A percentile compares a stretch with the other conserved stretches of the same genome.
These are phyloP conservation scores for Vigna hirtella DNA, from an alignment of 306 rosid genomes.

Conservation along the genomic window DNA sequence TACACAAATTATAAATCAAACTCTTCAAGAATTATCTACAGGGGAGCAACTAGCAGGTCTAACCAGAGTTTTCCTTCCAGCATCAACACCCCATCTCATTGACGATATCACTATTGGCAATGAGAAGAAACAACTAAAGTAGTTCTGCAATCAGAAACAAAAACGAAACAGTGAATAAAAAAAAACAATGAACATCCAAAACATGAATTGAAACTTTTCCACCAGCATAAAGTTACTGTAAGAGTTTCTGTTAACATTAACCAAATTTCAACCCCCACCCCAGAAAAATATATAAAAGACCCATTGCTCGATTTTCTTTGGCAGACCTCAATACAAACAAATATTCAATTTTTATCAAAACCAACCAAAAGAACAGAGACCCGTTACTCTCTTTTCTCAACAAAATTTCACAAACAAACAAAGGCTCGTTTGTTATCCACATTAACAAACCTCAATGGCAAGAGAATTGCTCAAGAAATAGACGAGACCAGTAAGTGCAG, in stretches of 20 bases:
- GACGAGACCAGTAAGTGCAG: conserved; percentile 94
- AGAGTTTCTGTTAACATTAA: not conserved
- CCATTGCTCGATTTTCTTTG: conserved; percentile 10
- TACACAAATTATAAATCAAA: conserved; percentile 8
- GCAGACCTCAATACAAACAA: conserved; percentile 26
- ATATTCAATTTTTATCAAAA: not conserved
- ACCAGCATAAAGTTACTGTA: not conserved
- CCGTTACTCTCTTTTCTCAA: conserved; percentile 17
- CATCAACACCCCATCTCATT: conserved; percentile 95
- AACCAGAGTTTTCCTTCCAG: conserved; percentile 98
- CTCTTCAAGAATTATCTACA: conserved; percentile 19
- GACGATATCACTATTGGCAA: conserved; percentile 93
- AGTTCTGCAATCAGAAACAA: conserved; percentile 67
- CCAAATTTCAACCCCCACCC: not conserved
- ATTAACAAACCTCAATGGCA: conserved; percentile 75
- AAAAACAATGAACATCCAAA: not conserved
- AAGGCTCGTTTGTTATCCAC: conserved; percentile 22
- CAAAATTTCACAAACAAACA: conserved; percentile 11
- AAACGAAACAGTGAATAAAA: conserved; percentile 11
- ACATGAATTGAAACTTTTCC: not conserved
- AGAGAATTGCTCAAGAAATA: conserved; percentile 95
- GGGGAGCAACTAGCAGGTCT: conserved; percentile 35
- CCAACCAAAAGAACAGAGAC: not conserved
- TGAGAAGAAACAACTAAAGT: conserved; percentile 90
- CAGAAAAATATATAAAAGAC: not conserved